Conservation (phyloP, 1,139 yeast genomes). For the Ogataea hybrid region DNA sequence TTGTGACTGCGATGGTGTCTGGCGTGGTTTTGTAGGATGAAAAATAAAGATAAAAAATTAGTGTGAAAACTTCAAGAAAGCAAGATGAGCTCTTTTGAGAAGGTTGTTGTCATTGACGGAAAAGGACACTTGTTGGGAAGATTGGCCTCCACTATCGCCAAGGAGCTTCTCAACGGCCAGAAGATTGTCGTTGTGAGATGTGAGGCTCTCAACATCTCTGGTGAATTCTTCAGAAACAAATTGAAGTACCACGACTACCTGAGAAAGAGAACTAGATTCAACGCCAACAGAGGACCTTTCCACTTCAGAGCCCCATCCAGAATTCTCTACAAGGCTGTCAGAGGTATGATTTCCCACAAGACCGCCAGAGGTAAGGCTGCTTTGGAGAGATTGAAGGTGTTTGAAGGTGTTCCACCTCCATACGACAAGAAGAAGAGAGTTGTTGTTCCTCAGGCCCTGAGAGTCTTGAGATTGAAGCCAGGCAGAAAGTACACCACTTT, state of each 20-base stretch:
- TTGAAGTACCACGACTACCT: conserved; percentile 99
- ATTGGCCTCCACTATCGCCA: conserved; percentile 98
- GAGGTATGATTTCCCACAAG: conserved; percentile 99
- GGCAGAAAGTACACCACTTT: conserved; percentile 99
- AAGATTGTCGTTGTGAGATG: conserved; percentile 96
- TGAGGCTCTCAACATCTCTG: conserved; percentile 98
- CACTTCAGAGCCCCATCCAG: conserved; percentile 99
- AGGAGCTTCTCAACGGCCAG: conserved; percentile 98
- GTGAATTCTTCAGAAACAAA: conserved; percentile 99
- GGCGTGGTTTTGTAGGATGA: conserved; percentile 7
- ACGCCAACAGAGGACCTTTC: conserved; percentile 99
- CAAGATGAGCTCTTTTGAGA: conserved; percentile 86
- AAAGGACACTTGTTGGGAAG: conserved; percentile 99
- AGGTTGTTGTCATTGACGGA: conserved; percentile 97
- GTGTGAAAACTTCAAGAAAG: conserved; percentile 11
- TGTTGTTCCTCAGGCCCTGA: conserved; percentile 99
- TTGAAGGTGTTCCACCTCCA: conserved; percentile 99
- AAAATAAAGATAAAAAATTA: conserved; percentile 11
- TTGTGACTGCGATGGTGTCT: conserved; percentile 8
- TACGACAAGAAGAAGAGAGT: conserved; percentile 99
- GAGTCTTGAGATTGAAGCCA: conserved; percentile 98
- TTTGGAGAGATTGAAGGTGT: conserved; percentile 97
- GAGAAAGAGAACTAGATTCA: conserved; percentile 98
- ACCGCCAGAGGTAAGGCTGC: conserved; percentile 99
- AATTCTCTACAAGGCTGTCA: conserved; percentile 98